Conservation (phyloP, 257 asterid species). For the Cordia subcordata region DNA sequence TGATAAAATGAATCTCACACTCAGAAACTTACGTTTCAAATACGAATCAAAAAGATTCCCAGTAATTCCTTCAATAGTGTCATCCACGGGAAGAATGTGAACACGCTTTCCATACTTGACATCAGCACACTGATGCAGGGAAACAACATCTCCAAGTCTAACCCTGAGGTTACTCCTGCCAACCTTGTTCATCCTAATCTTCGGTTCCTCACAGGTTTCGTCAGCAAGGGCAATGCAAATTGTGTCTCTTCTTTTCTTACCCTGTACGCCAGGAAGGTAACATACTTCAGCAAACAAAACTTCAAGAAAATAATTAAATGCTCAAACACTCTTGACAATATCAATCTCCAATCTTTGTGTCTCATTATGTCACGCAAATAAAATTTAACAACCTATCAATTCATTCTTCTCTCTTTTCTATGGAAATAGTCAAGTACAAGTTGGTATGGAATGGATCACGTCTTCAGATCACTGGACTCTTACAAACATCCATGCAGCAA, state of each 20-base stretch:
- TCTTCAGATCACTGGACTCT: too few relatives aligned
- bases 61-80: constrained; percentile 69
- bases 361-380: too few relatives aligned
- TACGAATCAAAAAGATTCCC: constrained; percentile 62
- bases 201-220: constrained; percentile 58
- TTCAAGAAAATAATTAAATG: not conserved
- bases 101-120: constrained; percentile 56
- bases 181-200: constrained; percentile 71
- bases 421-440: too few relatives aligned
- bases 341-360: too few relatives aligned
- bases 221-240: constrained; percentile 67
- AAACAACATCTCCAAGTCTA: constrained; percentile 66
- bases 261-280: constrained; percentile 24
- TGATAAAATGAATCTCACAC: not conserved
- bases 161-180: constrained; percentile 59
- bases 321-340: not conserved
- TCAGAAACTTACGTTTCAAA: constrained; percentile 51
- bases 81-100: constrained; percentile 54
- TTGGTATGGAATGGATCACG: too few relatives aligned
- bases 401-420: too few relatives aligned
- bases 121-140: constrained; percentile 64
- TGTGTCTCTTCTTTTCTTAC: constrained; percentile 65
- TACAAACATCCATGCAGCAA: too few relatives aligned
- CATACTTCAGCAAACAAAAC: not conserved
- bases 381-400: too few relatives aligned